phyloP scores from a whole-genome alignment of 1,284 basidiomycete species.

The Papiliotrema nemorosa region DNA sequence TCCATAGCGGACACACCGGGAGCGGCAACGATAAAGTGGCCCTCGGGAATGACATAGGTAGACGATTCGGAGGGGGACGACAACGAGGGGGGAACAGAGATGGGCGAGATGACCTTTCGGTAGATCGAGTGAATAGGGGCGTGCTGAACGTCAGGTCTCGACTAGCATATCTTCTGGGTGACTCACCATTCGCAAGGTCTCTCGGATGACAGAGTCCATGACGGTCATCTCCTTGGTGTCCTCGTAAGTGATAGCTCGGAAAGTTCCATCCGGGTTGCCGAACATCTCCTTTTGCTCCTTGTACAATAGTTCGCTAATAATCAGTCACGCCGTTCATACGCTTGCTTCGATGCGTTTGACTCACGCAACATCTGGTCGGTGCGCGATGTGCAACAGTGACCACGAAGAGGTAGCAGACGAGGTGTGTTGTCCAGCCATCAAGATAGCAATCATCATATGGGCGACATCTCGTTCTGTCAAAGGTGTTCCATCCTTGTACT shows the following conservation, averaged over 20 bases:
- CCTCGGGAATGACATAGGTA: slow-evolving; percentile 83
- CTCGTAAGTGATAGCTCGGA: slow-evolving; percentile 81
- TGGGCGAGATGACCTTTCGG: slow-evolving; percentile 82
- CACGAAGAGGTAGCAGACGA: slow-evolving; percentile 88
- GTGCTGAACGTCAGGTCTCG: slow-evolving; percentile 51
- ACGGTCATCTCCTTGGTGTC: slow-evolving; percentile 78
- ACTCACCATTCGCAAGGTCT: slow-evolving; percentile 71
- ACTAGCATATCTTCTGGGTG: slow-evolving; percentile 3
- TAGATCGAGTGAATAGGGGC: slow-evolving; percentile 77
- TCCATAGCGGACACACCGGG: slow-evolving; percentile 89
- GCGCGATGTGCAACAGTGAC: slow-evolving; percentile 87
- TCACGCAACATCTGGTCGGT: slow-evolving; percentile 69
- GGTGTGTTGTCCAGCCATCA: slow-evolving; percentile 99
- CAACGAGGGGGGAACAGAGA: slow-evolving; percentile 76
- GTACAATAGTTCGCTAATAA: slow-evolving; percentile 67
- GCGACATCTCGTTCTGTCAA: slow-evolving; percentile 89
- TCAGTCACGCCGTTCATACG: neutral
- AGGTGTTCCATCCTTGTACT: slow-evolving; percentile 76
- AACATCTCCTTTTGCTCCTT: slow-evolving; percentile 85
- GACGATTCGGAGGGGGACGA: slow-evolving; percentile 66
- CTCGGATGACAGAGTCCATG: slow-evolving; percentile 84
- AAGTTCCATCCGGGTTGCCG: slow-evolving; percentile 70
- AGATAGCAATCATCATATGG: slow-evolving; percentile 91
- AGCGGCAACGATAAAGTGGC: slow-evolving; percentile 84
- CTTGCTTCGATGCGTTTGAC: slow-evolving; percentile 34